Evolutionary conservation across 2,329 filamentous ascomycete genomes (phyloP), one percentile per base, ranked within the genome.

Genomic region (Cladophialophora chaetospira): DNA sequence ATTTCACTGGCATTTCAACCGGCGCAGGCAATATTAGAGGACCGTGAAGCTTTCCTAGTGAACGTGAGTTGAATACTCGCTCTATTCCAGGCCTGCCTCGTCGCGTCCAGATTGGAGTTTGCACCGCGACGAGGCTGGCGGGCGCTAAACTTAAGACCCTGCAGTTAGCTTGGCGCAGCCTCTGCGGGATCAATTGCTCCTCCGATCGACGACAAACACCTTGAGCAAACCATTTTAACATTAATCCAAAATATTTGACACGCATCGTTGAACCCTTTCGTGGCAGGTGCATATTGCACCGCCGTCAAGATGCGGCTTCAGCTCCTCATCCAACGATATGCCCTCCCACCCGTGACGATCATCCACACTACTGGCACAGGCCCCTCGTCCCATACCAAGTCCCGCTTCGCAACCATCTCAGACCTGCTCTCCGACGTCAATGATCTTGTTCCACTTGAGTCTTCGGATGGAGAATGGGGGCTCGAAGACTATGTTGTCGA

Each of bases 401-500:
- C 62, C 68, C 56, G 78, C 51, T 76, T 78, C 11, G 80, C 86
- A 43, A 96, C 90, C 2, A 80, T 96, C 58, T 82, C 88, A 26
- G 84, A 88, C 64, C 82, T 97, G 2, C 78, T 97, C 33, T 84
- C 88, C 62, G 82, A 90, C 59, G 79, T 97, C 64, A 92, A 95
- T 72, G 83, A 89, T 40, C 80, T 88, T 13, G 77, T 97, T 1
- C 91, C 92, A 0, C 82, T 97, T 0, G 91, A 96, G 74, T 85
- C 86, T 55, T 80, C 80, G 36, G 72, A 71, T 45, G 73, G 74
- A 6, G 70, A 91, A 58, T 96, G 91, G 90, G 91, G 90, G 0
- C 75, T 96, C 3, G 92, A 97, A 67, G 90, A 97, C 70, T 97
- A 97, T 71, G 83, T 83, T 6, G 89, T 96, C 26, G 89, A 95